These are phyloP conservation scores for Endocalyx cinctus DNA, from an alignment of 2,329 filamentous ascomycete genomes.

Conservation along the genomic window DNA sequence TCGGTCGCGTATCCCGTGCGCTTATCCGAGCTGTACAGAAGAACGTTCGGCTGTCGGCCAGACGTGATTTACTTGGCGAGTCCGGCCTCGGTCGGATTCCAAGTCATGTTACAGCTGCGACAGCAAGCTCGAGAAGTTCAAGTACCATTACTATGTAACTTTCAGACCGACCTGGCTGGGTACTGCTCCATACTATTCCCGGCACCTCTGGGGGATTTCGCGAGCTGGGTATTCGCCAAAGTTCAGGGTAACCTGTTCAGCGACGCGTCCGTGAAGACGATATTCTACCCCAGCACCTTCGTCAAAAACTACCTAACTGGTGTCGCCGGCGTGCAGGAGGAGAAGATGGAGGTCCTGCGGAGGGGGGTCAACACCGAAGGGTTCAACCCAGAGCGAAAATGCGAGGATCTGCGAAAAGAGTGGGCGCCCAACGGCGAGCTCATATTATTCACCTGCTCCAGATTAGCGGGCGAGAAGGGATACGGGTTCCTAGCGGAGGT, in stretches of 20 bases:
- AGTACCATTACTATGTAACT: constrained; percentile 61
- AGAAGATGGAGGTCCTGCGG: constrained; percentile 57
- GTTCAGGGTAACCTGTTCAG: constrained; percentile 65
- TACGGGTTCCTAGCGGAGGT: constrained; percentile 62
- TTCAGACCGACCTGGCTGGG: constrained; percentile 66
- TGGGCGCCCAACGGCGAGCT: constrained; percentile 60
- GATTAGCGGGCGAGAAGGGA: constrained; percentile 66
- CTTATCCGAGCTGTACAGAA: constrained; percentile 54
- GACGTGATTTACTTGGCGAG: constrained; percentile 68
- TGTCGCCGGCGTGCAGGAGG: constrained; percentile 44
- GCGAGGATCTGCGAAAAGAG: constrained; percentile 44
- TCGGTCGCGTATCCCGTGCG: constrained; percentile 67
- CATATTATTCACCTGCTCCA: constrained; percentile 62
- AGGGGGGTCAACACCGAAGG: constrained; percentile 61
- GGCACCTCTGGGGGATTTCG: constrained; percentile 53
- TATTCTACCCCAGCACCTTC: constrained; percentile 65
- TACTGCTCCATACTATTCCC: constrained; percentile 69
- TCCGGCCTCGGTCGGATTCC: constrained; percentile 65
- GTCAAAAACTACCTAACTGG: constrained; percentile 57
- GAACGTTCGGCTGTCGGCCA: constrained; percentile 54
- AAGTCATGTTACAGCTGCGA: constrained; percentile 64
- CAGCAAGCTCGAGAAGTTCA: constrained; percentile 51
- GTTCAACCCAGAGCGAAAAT: constrained; percentile 53
- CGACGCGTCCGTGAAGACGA: constrained; percentile 55
- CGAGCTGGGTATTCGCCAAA: constrained; percentile 56